A percentile compares a stretch with the other conserved stretches of the same genome.
phyloP scores from a whole-genome alignment of 2,329 filamentous ascomycete genomes.

The Fusarium pseudocircinatum region DNA sequence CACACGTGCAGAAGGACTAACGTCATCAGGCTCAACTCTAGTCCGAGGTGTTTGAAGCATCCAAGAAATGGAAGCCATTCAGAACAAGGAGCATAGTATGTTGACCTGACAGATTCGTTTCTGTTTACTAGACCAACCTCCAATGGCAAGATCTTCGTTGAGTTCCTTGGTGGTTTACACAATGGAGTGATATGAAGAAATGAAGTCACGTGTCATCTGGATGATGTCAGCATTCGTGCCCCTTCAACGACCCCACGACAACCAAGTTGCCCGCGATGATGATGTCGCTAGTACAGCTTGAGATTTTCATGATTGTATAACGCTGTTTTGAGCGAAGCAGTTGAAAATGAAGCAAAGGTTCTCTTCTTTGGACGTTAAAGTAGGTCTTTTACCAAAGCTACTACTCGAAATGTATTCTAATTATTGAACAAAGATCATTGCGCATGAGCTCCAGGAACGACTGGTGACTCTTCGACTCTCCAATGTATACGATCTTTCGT shows the following conservation, averaged over 20 bases:
- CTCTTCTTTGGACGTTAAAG: conserved; percentile 81
- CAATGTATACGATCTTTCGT: conserved; percentile 96
- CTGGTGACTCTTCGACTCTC: conserved; percentile 83
- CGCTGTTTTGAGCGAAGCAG: background rate
- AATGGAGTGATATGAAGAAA: background rate
- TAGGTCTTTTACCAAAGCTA: conserved; percentile 40
- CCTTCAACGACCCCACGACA: conserved; percentile 31
- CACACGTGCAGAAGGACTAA: background rate
- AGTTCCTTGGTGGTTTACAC: background rate
- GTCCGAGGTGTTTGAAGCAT: background rate
- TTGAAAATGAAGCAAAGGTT: conserved; percentile 79
- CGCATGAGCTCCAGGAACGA: conserved; percentile 85
- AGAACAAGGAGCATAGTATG: background rate
- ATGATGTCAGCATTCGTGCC: conserved; percentile 34
- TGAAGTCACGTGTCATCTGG: conserved; percentile 12
- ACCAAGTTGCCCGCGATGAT: conserved; percentile 12
- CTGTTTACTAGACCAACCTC: background rate
- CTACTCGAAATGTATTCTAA: conserved; percentile 1
- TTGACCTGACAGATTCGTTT: background rate
- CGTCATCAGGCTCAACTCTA: background rate
- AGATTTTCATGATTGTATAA: conserved; percentile 22
- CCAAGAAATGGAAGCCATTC: background rate
- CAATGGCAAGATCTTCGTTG: background rate
- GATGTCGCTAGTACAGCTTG: conserved; percentile 10
- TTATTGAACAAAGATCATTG: conserved; percentile 74